A percentile compares a stretch with the other conserved stretches of the same genome.
Evolutionary conservation across 2,329 filamentous ascomycete species (phyloP).

Genomic region (Ramularia endophylla): DNA sequence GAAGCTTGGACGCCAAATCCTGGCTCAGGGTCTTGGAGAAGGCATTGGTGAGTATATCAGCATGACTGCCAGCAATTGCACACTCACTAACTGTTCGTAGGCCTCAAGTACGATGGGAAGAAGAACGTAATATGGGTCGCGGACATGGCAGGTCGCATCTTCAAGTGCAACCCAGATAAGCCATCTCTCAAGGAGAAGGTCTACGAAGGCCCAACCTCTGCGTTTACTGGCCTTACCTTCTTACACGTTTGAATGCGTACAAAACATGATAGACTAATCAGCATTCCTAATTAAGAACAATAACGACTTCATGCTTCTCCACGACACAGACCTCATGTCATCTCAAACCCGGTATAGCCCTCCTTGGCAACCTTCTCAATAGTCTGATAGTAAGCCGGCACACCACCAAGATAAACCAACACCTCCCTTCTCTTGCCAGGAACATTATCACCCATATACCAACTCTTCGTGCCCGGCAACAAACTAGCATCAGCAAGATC

Average conservation of each 20-base stretch:
- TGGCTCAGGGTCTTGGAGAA: constrained; percentile 20
- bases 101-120: constrained; percentile 1
- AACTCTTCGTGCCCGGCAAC: constrained; percentile 16
- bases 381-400: too few species aligned
- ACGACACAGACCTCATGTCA: too few species aligned
- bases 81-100: too few species aligned
- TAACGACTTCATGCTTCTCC: too few species aligned
- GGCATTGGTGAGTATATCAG: constrained; percentile 17
- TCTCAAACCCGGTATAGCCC: too few species aligned
- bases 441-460: constrained; percentile 37
- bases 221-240: constrained; percentile 13
- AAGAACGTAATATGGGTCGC: constrained; percentile 13
- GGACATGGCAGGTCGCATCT: constrained; percentile 13
- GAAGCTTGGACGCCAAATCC: constrained; percentile 15
- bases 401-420: constrained; percentile 10
- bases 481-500: constrained; percentile 39
- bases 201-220: constrained; percentile 10
- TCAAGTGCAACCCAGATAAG: constrained; percentile 9
- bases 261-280: too few species aligned
- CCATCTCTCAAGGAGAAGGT: constrained; percentile 13
- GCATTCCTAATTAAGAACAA: too few species aligned
- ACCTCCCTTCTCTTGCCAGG: constrained; percentile 38
- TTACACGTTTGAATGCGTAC: background rate
- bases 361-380: too few species aligned
- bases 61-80: too few species aligned